Evolutionary conservation across 2,329 filamentous ascomycete species (phyloP).

Genomic region (Piedraia hortae): DNA sequence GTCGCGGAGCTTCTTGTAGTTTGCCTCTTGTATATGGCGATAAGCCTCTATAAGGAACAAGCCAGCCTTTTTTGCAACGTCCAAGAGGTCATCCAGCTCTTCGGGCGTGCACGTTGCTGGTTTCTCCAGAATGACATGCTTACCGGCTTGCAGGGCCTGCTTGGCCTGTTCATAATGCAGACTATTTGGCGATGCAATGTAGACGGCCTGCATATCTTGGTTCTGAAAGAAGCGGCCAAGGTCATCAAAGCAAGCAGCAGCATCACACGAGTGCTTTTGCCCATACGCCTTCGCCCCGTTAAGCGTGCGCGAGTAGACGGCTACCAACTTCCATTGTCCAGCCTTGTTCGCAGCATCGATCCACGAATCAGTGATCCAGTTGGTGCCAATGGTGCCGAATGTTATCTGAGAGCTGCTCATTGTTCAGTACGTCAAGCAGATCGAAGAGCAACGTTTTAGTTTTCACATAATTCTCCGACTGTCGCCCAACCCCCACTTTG

Average conservation of each 20-base stretch:
- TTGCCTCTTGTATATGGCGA: slow-evolving; percentile 23
- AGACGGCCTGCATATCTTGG: slow-evolving; percentile 16
- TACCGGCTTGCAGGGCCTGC: slow-evolving; percentile 16
- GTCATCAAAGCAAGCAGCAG: slow-evolving; percentile 14
- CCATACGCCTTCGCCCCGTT: slow-evolving; percentile 18
- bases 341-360: slow-evolving; percentile 18
- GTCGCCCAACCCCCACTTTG: too few species aligned
- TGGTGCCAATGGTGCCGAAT: slow-evolving; percentile 21
- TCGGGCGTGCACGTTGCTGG: slow-evolving; percentile 17
- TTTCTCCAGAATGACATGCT: slow-evolving; percentile 25
- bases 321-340: slow-evolving; percentile 17
- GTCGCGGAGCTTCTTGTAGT: slow-evolving; percentile 19
- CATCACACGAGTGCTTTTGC: slow-evolving; percentile 14
- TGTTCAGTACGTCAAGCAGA: too few species aligned
- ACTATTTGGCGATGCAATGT: slow-evolving; percentile 23
- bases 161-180: slow-evolving; percentile 21
- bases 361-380: slow-evolving; percentile 24
- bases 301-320: slow-evolving; percentile 20
- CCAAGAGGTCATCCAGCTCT: slow-evolving; percentile 19
- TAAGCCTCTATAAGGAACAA: slow-evolving; percentile 22
- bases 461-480: too few species aligned
- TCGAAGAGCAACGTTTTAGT: too few species aligned
- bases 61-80: slow-evolving; percentile 14
- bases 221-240: slow-evolving; percentile 16
- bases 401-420: too few species aligned